Evolutionary conservation across 805 yeast species (phyloP).

Genomic region (Starmerella davenportii): DNA sequence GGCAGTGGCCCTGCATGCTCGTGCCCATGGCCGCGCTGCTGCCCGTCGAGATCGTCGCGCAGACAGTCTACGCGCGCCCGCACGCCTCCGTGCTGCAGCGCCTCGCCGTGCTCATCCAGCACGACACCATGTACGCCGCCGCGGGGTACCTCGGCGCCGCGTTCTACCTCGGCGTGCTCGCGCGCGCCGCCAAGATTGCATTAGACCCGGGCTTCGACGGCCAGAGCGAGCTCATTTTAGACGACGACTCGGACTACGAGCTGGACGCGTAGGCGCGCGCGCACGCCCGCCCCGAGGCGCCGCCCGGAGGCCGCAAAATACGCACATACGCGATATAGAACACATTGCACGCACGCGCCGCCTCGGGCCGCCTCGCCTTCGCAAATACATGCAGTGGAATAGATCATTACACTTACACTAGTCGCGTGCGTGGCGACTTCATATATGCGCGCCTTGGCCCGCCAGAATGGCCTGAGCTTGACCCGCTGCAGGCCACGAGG

Average conservation of each 20-base stretch:
- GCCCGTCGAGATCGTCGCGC: slow-evolving; percentile 1
- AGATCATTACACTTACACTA: too few relatives aligned
- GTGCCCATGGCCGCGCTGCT: slow-evolving; percentile 6
- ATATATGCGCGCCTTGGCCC: too few relatives aligned
- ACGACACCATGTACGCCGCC: slow-evolving; percentile 10
- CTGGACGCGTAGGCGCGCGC: slow-evolving; percentile 4
- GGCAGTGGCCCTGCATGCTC: slow-evolving; percentile 17
- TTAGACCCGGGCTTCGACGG: slow-evolving; percentile 17
- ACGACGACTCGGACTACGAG: slow-evolving; percentile 15
- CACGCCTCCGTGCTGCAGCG: not conserved
- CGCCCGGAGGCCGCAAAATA: too few relatives aligned
- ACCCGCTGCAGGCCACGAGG: too few relatives aligned
- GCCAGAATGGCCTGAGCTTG: too few relatives aligned
- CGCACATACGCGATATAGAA: too few relatives aligned
- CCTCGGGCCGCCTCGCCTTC: too few relatives aligned
- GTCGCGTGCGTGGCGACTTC: too few relatives aligned
- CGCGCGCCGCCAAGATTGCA: slow-evolving; percentile 15
- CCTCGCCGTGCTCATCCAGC: not conserved
- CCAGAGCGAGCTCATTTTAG: slow-evolving; percentile 17
- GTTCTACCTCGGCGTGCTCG: slow-evolving; percentile 16
- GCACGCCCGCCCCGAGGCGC: too few relatives aligned
- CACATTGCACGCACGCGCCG: too few relatives aligned
- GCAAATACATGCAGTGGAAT: too few relatives aligned
- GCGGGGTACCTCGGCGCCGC: slow-evolving; percentile 15
- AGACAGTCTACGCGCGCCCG: not conserved